A percentile compares a stretch with the other conserved stretches of the same genome.
Conservation (phyloP, 495 filamentous ascomycete genomes). For the Penicilliopsis zonata region DNA sequence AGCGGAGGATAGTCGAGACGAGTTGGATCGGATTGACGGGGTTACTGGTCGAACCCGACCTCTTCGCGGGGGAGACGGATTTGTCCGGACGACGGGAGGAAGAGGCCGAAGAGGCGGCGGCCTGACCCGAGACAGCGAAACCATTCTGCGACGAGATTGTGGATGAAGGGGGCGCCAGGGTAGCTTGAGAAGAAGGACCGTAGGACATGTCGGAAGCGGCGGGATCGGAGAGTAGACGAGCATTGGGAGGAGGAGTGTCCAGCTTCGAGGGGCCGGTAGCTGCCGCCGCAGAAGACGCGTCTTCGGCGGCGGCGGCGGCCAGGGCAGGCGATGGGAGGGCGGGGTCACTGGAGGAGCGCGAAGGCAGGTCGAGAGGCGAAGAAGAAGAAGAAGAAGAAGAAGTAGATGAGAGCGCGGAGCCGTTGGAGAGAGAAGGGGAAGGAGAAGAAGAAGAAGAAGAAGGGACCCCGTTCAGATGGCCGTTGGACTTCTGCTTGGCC, state of each 20-base stretch:
- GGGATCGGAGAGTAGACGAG: no score
- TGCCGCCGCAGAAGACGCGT: constrained; percentile 24
- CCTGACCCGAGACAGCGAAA: constrained; percentile 16
- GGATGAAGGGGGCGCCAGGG: no score
- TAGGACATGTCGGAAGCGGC: constrained; percentile 31
- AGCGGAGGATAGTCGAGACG: constrained; percentile 74
- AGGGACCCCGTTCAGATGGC: constrained; percentile 43
- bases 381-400: constrained; percentile 28
- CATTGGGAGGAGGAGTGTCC: no score
- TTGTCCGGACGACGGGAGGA: constrained; percentile 24
- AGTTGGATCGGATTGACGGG: constrained; percentile 55
- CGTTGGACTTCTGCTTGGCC: constrained; percentile 52
- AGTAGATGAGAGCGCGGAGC: constrained; percentile 24
- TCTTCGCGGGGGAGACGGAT: constrained; percentile 39
- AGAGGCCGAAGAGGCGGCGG: no score
- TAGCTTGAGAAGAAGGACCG: no score
- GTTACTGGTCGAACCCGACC: constrained; percentile 46
- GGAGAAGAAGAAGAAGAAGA: constrained; percentile 27
- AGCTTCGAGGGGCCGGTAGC: no score
- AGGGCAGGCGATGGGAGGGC: constrained; percentile 25
- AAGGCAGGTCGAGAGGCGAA: constrained; percentile 32
- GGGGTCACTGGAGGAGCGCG: constrained; percentile 29
- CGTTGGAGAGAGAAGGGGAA: constrained; percentile 42
- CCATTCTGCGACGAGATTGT: constrained; percentile 24
- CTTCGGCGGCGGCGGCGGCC: constrained; percentile 11